phyloP scores from a whole-genome alignment of 495 filamentous ascomycete genomes.

The Podospora fimiseda region DNA sequence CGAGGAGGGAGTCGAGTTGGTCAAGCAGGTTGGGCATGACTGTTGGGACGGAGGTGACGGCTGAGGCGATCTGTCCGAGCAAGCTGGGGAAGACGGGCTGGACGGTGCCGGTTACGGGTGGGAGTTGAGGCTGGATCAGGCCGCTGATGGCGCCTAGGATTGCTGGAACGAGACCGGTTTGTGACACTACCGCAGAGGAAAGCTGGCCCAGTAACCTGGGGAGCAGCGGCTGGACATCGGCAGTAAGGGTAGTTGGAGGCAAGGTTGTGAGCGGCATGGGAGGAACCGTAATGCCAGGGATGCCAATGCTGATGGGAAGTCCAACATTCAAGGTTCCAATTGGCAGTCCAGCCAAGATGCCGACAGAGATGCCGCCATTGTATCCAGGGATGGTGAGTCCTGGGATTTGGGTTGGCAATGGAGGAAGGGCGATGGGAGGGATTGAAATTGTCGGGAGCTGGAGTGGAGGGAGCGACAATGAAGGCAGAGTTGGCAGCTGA shows the following conservation, averaged over 20 bases:
- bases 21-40: neutral
- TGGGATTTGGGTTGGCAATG: neutral
- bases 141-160: neutral
- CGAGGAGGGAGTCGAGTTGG: neutral
- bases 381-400: neutral
- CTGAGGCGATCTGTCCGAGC: neutral
- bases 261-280: neutral
- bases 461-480: neutral
- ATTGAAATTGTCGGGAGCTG: neutral
- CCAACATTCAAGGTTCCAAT: neutral
- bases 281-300: neutral
- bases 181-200: neutral
- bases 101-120: neutral
- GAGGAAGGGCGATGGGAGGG: neutral
- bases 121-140: neutral
- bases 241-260: neutral
- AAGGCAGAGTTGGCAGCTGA: no score
- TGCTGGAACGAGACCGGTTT: neutral
- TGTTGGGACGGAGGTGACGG: neutral
- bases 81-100: neutral
- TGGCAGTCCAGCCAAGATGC: neutral
- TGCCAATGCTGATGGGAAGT: neutral
- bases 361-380: neutral
- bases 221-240: neutral
- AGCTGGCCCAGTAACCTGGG: constrained; percentile 3